Conservation (phyloP, 176 grass and related monocot genomes). For the Aegilops longissima region DNA sequence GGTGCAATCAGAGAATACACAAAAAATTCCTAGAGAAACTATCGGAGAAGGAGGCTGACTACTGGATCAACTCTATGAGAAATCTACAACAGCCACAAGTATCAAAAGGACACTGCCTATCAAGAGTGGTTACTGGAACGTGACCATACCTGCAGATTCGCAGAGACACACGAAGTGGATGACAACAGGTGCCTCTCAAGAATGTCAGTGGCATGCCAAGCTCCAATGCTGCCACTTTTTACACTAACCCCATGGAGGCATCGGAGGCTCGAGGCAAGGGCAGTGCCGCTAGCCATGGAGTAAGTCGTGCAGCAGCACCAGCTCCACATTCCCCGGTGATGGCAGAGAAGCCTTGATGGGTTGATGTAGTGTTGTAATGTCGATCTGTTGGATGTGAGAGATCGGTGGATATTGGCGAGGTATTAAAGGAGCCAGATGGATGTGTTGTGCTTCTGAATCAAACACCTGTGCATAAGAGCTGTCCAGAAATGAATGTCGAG, state of each 20-base stretch:
- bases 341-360: background rate
- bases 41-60: background rate
- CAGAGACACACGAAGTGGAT: background rate
- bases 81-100: background rate
- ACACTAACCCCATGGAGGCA: background rate
- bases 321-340: background rate
- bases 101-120: background rate
- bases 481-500: conserved; percentile 6
- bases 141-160: background rate
- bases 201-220: background rate
- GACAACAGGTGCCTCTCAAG: background rate
- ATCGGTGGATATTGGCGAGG: background rate
- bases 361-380: background rate
- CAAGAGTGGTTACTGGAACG: background rate
- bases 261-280: background rate
- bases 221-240: background rate
- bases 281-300: background rate
- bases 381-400: background rate
- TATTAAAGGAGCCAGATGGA: background rate
- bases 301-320: background rate
- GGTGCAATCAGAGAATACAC: background rate
- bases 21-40: background rate
- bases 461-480: background rate
- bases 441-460: background rate
- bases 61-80: background rate